A percentile compares a stretch with the other conserved stretches of the same genome.
Conservation (phyloP, 2,329 filamentous ascomycete species). For the Pseudogymnoascus sp. region DNA sequence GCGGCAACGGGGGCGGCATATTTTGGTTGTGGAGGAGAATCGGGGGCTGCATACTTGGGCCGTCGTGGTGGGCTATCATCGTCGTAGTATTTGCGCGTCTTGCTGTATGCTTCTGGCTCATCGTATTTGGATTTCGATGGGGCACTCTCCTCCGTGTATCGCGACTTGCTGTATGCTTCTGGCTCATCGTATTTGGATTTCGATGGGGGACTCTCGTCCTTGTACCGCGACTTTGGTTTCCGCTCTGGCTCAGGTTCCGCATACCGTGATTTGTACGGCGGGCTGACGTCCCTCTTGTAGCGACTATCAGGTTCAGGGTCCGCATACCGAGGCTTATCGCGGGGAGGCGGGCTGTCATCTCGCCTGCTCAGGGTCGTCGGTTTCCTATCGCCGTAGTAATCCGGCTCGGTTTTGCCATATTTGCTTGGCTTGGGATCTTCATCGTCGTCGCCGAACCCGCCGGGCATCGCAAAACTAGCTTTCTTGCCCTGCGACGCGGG, state of each 20-base stretch:
- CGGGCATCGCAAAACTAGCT: constrained; percentile 5
- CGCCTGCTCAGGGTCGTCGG: not conserved
- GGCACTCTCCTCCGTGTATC: not conserved
- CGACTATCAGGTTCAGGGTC: not conserved
- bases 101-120: not conserved
- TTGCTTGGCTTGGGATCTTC: not conserved
- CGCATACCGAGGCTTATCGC: constrained; percentile 2
- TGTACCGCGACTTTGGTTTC: not conserved
- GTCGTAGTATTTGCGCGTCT: constrained; percentile 5
- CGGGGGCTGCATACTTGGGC: constrained; percentile 1
- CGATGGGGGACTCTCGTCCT: not conserved
- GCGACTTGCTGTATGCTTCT: not conserved
- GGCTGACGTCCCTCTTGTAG: not conserved
- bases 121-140: not conserved
- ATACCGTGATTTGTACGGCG: not conserved
- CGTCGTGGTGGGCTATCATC: not conserved
- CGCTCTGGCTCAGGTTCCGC: not conserved
- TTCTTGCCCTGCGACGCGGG: not conserved
- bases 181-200: not conserved
- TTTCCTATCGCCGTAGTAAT: not conserved
- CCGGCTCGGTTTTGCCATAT: not conserved
- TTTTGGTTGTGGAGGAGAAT: not conserved
- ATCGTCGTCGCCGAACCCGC: not conserved
- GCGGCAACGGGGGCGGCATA: not conserved
- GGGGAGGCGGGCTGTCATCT: not conserved